Evolutionary conservation across 208 protist species (phyloP).

Genomic region (Trypanosoma caninum): DNA sequence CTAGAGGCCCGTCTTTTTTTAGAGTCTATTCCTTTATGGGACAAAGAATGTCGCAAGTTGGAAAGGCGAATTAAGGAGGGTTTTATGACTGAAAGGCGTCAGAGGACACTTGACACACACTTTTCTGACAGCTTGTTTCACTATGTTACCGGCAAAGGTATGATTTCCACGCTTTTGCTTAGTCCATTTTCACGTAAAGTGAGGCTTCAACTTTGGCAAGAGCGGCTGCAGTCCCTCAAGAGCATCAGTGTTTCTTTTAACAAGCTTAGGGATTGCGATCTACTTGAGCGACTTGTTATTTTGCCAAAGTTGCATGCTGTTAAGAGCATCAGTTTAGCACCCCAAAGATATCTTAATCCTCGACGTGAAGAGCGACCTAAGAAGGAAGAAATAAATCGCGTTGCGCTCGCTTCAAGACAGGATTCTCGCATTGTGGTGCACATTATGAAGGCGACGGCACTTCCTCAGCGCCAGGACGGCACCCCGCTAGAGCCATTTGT

Average conservation of each 20-base stretch:
- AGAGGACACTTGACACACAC: conserved; percentile 14
- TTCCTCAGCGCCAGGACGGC: conserved; percentile 62
- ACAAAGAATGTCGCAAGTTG: conserved; percentile 34
- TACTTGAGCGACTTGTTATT: conserved; percentile 50
- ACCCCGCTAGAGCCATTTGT: conserved; percentile 76
- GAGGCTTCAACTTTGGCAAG: conserved; percentile 70
- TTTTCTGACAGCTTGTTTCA: conserved; percentile 29
- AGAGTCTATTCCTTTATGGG: conserved; percentile 50
- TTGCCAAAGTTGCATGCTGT: conserved; percentile 53
- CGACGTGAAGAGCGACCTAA: conserved; percentile 61
- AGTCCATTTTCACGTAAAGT: conserved; percentile 44
- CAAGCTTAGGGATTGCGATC: conserved; percentile 56
- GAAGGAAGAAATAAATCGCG: conserved; percentile 63
- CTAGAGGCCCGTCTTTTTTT: conserved; percentile 47
- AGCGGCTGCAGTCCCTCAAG: conserved; percentile 45
- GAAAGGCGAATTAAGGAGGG: conserved; percentile 25
- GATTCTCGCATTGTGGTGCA: conserved; percentile 73
- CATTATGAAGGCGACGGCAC: conserved; percentile 79
- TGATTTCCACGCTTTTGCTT: conserved; percentile 38
- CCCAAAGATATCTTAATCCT: conserved; percentile 75
- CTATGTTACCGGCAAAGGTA: neutral
- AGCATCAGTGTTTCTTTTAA: conserved; percentile 25
- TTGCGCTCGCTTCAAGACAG: conserved; percentile 38
- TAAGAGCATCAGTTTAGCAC: conserved; percentile 36
- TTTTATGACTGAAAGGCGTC: conserved; percentile 24